Conservation (phyloP, 768 basidiomycete species). For the Kondoa subrosea region DNA sequence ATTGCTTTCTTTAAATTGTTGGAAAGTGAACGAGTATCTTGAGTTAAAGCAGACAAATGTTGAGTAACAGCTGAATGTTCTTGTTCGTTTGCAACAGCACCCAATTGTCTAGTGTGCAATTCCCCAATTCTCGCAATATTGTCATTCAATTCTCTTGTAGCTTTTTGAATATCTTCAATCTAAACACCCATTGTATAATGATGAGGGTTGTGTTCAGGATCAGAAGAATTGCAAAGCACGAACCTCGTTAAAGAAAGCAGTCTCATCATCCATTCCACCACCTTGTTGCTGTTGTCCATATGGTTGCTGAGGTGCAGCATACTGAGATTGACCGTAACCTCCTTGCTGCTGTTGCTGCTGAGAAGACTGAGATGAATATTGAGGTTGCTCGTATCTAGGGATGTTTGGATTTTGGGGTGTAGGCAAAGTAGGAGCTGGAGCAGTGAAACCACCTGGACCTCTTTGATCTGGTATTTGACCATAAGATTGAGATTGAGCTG, state of each 20-base stretch:
- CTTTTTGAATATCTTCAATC: conserved; percentile 25
- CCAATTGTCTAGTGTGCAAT: conserved; percentile 30
- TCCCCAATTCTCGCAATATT: conserved; percentile 28
- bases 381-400: neutral
- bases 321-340: neutral
- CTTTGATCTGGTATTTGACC: neutral
- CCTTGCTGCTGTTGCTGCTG: neutral
- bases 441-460: neutral
- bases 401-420: too few species aligned
- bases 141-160: conserved; percentile 21
- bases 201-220: neutral
- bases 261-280: neutral
- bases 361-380: neutral
- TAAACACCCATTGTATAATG: too few species aligned
- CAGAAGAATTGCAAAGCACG: neutral
- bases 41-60: conserved; percentile 23
- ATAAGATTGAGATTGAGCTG: neutral
- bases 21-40: conserved; percentile 29
- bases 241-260: conserved; percentile 1
- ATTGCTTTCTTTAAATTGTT: conserved; percentile 34
- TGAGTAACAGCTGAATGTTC: conserved; percentile 17
- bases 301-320: neutral
- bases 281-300: neutral
- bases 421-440: too few species aligned
- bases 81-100: conserved; percentile 28